Conservation (phyloP, 441 rosid species). For the Syzygium malaccense region DNA sequence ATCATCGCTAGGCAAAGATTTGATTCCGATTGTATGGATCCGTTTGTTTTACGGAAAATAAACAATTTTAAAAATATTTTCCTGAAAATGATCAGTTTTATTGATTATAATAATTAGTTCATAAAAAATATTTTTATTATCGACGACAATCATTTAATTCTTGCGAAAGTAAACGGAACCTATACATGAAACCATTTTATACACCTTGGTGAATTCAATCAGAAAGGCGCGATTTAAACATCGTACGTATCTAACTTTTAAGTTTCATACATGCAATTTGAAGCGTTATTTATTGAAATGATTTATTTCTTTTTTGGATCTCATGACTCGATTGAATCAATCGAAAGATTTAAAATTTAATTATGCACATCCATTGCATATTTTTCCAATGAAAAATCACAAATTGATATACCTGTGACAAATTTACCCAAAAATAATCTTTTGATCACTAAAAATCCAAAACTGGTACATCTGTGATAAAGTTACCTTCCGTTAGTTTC, state of each 20-base stretch:
- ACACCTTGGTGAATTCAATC: not conserved
- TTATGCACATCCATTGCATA: not conserved
- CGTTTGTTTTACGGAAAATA: too few relatives aligned
- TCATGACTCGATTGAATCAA: not conserved
- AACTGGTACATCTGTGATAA: too few relatives aligned
- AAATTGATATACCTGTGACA: too few relatives aligned
- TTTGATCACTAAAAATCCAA: too few relatives aligned
- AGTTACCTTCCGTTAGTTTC: rapidly evolving
- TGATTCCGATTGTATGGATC: not conserved
- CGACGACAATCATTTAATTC: too few relatives aligned
- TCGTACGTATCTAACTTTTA: not conserved
- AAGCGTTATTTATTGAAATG: not conserved
- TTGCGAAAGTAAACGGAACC: too few relatives aligned
- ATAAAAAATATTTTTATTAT: too few relatives aligned
- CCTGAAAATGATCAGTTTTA: too few relatives aligned
- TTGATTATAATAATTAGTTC: too few relatives aligned
- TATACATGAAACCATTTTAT: too few relatives aligned
- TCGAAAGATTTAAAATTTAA: not conserved
- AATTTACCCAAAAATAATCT: too few relatives aligned
- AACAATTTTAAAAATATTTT: too few relatives aligned
- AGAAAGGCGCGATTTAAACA: not conserved
- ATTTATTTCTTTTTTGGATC: not conserved
- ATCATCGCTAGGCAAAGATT: not conserved
- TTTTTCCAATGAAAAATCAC: not conserved
- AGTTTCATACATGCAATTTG: not conserved